Percentiles rank a stretch among this genome's conserved stretches.
These are phyloP conservation scores for Eimeria sp. DNA, from an alignment of 169 alveolate genomes.

Conservation along the genomic window DNA sequence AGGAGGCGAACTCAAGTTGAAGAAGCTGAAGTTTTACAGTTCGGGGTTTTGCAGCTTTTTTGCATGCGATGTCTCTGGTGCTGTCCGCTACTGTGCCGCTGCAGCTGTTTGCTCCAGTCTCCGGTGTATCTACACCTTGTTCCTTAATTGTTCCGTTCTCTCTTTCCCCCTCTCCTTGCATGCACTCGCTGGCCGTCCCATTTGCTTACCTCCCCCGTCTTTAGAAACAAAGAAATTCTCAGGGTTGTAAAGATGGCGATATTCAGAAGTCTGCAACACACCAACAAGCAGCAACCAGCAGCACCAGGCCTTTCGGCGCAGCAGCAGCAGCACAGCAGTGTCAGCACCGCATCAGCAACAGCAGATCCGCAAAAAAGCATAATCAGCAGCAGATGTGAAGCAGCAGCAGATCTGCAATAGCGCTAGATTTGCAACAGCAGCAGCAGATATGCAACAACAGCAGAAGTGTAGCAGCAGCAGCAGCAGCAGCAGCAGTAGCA, in stretches of 20 bases:
- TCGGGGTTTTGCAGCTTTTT: no score
- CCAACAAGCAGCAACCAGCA: not conserved
- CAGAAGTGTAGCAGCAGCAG: not conserved
- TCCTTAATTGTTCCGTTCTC: no score
- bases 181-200: no score
- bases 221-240: conserved; percentile 98
- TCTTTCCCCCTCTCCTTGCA: no score
- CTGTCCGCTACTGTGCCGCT: no score
- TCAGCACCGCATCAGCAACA: not conserved
- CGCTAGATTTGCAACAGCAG: not conserved
- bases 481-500: not conserved
- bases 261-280: conserved; percentile 90
- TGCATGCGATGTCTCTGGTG: no score
- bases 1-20: no score
- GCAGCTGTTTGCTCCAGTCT: no score
- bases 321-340: no score
- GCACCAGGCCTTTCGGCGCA: no score
- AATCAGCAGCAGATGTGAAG: not conserved
- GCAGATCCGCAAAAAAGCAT: not conserved
- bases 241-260: conserved; percentile 97
- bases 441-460: not conserved
- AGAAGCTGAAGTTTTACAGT: no score
- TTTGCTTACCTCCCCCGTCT: conserved; percentile 96
- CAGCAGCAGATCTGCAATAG: not conserved
- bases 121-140: no score